Evolutionary conservation across 257 asterid genomes (phyloP), one percentile per base, ranked within the genome.

Genomic region (Jasminum sambac): DNA sequence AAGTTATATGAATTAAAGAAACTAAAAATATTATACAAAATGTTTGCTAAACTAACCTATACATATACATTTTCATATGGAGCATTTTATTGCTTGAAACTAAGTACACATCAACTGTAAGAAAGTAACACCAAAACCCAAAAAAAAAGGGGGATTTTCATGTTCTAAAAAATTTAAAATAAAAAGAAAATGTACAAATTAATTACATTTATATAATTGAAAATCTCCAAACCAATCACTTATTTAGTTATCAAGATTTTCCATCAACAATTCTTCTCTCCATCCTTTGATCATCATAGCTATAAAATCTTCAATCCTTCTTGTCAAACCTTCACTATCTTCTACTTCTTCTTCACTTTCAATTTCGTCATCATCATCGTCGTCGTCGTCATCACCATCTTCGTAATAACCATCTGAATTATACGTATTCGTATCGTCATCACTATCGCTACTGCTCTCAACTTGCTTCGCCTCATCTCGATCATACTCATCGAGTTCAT

Each of bases 191-290:
- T 50, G 59, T 50, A 50, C 12, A 50, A 50, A 50, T n/a, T 50
- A 50, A 11, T 8, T 14, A 5, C 58, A 48, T 48, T 52, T 19
- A 26, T 23, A 55, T 21, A 21, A 23, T 2, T 6, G 23, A 4
- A 10, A 25, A 5, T 14, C 30, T 19, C 10, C 62, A 55, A 11
- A 19, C 11, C 62, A 55, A 19, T 55, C 62, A 21, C 13, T 3
- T n/a, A 11, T 17, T 50, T 50, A 6, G 12, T 50, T 50, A 17
- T 50, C 19, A n/a, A 50, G 21, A 50, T 64, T 64, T 17, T 64
- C 69, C 69, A 39, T 39, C 25, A 64, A 64, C 55, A 40, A 39
- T 23, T 64, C 69, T 64, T 64, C 69, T 21, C 57, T 39, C 69
- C 69, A 64, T 11, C 69, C 38, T n/a, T 0, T 64, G 14, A 40